A percentile compares a stretch with the other conserved stretches of the same genome.
Conservation (phyloP, 208 protist species). For the Herpetomonas tarakana region DNA sequence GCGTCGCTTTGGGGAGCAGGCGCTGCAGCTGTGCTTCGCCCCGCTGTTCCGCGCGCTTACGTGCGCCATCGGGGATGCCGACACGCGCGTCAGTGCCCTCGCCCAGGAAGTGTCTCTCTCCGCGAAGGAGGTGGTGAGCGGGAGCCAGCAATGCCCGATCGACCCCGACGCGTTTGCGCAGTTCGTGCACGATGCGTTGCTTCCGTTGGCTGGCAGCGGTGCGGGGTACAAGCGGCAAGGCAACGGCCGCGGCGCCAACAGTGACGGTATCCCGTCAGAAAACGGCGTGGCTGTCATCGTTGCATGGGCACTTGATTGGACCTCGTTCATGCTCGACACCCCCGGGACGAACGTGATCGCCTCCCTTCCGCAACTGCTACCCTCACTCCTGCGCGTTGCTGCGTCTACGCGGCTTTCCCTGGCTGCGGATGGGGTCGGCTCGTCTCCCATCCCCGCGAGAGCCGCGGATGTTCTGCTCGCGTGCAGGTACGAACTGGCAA, state of each 20-base stretch:
- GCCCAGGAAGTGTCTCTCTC: constrained; percentile 60
- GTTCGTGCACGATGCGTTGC: constrained; percentile 41
- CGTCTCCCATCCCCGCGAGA: too few relatives aligned
- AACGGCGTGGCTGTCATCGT: constrained; percentile 14
- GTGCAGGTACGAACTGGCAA: too few relatives aligned
- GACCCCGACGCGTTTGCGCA: constrained; percentile 34
- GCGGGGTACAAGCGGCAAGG: too few relatives aligned
- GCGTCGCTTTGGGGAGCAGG: constrained; percentile 30
- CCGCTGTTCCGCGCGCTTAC: constrained; percentile 56
- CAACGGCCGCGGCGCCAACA: too few relatives aligned
- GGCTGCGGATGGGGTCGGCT: constrained; percentile 14
- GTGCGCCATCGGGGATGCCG: constrained; percentile 49
- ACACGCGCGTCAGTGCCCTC: constrained; percentile 44
- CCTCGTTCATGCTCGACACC: constrained; percentile 47
- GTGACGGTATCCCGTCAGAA: too few relatives aligned
- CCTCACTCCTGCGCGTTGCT: constrained; percentile 36
- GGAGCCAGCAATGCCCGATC: constrained; percentile 25
- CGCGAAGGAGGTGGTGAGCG: constrained; percentile 47
- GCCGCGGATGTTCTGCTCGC: too few relatives aligned
- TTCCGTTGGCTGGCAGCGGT: too few relatives aligned
- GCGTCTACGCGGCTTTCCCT: constrained; percentile 22
- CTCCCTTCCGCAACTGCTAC: constrained; percentile 38
- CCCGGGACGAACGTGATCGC: constrained; percentile 39
- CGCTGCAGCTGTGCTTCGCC: constrained; percentile 34
- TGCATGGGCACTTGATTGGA: constrained; percentile 60